Percentiles rank a stretch among this genome's conserved stretches.
These are phyloP conservation scores for Geranium incanum DNA, from an alignment of 441 rosid genomes.

Conservation along the genomic window DNA sequence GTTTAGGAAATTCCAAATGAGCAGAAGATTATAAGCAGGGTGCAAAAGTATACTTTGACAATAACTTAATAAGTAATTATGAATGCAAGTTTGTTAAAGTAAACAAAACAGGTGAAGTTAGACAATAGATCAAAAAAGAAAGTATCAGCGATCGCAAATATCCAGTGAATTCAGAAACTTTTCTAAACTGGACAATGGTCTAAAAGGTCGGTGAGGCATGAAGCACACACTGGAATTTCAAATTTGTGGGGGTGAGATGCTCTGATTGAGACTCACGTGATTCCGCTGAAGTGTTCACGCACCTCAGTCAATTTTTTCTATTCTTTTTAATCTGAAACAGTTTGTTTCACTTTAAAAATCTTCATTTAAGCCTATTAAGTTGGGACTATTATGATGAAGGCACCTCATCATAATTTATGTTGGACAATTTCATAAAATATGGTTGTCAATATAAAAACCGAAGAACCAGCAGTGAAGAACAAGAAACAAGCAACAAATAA, in stretches of 20 bases:
- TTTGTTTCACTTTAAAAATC: not conserved
- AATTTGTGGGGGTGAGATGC: not conserved
- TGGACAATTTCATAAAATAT: not conserved
- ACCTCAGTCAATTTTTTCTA: not conserved
- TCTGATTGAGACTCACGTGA: not conserved
- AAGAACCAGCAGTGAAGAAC: not conserved
- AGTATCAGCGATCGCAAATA: not conserved
- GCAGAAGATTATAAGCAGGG: not conserved
- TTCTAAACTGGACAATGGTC: not conserved
- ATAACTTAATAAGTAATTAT: not conserved
- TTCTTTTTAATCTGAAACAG: not conserved
- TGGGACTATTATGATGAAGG: not conserved
- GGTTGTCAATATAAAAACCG: too few relatives aligned
- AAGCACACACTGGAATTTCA: not conserved
- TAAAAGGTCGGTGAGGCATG: not conserved
- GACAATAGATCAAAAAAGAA: not conserved
- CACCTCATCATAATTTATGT: not conserved
- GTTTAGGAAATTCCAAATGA: slow-evolving; percentile 7
- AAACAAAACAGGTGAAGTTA: not conserved
- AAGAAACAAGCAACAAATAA: not conserved
- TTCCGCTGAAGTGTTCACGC: not conserved
- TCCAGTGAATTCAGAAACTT: not conserved
- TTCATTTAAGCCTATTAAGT: not conserved
- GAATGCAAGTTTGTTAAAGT: not conserved
- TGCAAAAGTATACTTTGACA: not conserved